Percentiles rank a stretch among this genome's conserved stretches.
Conservation (phyloP, 345 rosid species). For the Physaria fendleri region DNA sequence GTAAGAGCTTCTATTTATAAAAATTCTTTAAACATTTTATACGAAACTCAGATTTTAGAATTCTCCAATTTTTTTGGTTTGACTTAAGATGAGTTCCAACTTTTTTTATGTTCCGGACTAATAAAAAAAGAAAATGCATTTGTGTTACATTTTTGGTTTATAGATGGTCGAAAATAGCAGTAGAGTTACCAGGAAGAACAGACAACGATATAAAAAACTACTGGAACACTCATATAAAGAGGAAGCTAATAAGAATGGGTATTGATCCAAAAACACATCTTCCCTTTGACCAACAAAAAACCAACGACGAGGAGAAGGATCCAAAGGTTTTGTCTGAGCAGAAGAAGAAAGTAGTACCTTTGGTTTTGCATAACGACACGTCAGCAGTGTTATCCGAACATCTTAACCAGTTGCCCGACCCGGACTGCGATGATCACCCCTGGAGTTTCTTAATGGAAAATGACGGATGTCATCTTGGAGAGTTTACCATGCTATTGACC, state of each 20-base stretch:
- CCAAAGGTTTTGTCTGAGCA: background rate
- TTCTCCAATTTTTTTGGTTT: too few relatives aligned
- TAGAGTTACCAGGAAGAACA: slow-evolving; percentile 71
- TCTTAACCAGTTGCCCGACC: slow-evolving; percentile 4
- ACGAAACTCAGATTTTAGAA: too few relatives aligned
- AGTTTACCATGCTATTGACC: slow-evolving; percentile 36
- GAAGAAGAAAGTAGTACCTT: background rate
- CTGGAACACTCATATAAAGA: slow-evolving; percentile 87
- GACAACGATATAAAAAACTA: slow-evolving; percentile 81
- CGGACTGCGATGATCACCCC: slow-evolving; percentile 30
- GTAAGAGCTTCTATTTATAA: too few relatives aligned
- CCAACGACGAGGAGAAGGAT: slow-evolving; percentile 7
- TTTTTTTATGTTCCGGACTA: too few relatives aligned
- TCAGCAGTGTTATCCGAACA: slow-evolving; percentile 3
- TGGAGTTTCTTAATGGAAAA: slow-evolving; percentile 41
- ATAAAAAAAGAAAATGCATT: too few relatives aligned
- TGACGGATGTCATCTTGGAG: slow-evolving; percentile 10
- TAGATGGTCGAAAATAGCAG: slow-evolving; percentile 89
- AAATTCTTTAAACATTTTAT: too few relatives aligned
- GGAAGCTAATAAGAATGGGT: slow-evolving; percentile 68
- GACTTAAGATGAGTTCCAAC: too few relatives aligned
- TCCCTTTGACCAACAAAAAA: slow-evolving; percentile 7
- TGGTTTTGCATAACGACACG: background rate
- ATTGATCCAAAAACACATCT: slow-evolving; percentile 65
- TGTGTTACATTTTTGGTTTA: too few relatives aligned